Evolutionary conservation across 2,329 filamentous ascomycete genomes (phyloP), one percentile per base, ranked within the genome.

Genomic region (Curvularia eragrostidis): DNA sequence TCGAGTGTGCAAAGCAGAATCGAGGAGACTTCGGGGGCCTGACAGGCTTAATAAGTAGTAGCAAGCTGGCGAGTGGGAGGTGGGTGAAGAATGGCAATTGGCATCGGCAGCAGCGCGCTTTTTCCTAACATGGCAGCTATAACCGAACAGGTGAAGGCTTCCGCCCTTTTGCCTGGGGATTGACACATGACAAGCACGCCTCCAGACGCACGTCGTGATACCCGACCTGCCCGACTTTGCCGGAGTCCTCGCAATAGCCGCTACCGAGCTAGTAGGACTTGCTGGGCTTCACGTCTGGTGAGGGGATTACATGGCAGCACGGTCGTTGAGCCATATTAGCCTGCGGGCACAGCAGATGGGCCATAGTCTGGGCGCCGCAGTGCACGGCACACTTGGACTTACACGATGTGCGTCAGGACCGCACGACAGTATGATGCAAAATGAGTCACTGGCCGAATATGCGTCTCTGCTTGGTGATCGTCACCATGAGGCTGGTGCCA

Each of bases 151-250:
- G 54, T 54, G 43, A 38, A 39, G 58, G 66, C 62, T 52, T 54
- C 39, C 64, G 65, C 68, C 68, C 63, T 71, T 65, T 64, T 54
- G 54, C 43, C 58, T 54, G 58, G 39, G 26, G 30, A n/a, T 56
- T 51, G 52, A 53, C 41, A 54, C 23, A 54, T 57, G 56, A 58
- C 41, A 58, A 50, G 34, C n/a, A 34, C 30, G 36, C 36, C 39
- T 30, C 8, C 34, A 42, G 21, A 24, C 30, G 54, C 57, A 57
- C 44, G 36, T 23, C 47, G 48, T 64, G 59, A 59, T 51, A n/a
- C 56, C 55, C 47, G 42, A 48, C 10, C 46, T 58, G 30, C 38
- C 28, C 21, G 32, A 38, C 10, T 39, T 8, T 7, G 30, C 24
- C 39, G 10, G 5, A 24, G 18, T n/a, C n/a, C n/a, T n/a, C n/a